These are phyloP conservation scores for Diacronema lutheri DNA, from an alignment of 78 protist species.

Conservation along the genomic window DNA sequence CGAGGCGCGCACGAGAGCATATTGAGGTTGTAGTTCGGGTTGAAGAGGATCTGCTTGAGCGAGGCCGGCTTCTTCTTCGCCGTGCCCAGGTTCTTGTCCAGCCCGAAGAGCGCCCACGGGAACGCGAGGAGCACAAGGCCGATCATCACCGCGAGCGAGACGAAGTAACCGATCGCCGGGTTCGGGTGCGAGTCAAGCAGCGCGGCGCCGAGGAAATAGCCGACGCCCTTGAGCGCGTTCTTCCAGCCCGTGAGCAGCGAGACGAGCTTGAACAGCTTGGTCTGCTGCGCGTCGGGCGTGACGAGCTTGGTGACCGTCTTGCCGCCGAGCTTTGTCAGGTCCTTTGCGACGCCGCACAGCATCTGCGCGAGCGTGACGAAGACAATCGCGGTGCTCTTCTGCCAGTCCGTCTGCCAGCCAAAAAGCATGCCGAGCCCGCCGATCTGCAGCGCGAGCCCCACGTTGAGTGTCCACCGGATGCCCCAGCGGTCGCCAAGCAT, in stretches of 20 bases:
- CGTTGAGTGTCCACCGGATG: conserved; percentile 5
- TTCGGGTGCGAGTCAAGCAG: background rate
- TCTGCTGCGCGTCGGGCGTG: conserved; percentile 10
- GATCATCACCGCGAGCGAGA: conserved; percentile 9
- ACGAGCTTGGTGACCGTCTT: conserved; percentile 58
- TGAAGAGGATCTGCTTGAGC: background rate
- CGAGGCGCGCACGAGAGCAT: conserved; percentile 37
- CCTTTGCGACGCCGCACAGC: conserved; percentile 50
- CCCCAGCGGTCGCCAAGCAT: conserved; percentile 35
- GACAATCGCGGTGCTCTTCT: background rate
- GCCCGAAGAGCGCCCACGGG: conserved; percentile 13
- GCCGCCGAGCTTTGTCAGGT: conserved; percentile 45
- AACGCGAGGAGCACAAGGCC: background rate
- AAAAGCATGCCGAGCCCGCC: conserved; percentile 12
- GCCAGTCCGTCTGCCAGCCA: conserved; percentile 18
- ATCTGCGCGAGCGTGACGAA: background rate
- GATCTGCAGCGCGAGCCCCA: conserved; percentile 17
- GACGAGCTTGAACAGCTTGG: conserved; percentile 43
- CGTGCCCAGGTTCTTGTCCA: conserved; percentile 5
- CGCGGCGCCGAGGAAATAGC: conserved; percentile 37
- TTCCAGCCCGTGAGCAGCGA: conserved; percentile 40
- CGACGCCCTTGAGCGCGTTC: conserved; percentile 39
- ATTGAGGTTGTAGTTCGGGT: conserved; percentile 10
- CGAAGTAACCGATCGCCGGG: background rate
- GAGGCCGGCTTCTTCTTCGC: background rate